Evolutionary conservation across 768 basidiomycete species (phyloP), one percentile per base, ranked within the genome.

Genomic region (Suillus spraguei): DNA sequence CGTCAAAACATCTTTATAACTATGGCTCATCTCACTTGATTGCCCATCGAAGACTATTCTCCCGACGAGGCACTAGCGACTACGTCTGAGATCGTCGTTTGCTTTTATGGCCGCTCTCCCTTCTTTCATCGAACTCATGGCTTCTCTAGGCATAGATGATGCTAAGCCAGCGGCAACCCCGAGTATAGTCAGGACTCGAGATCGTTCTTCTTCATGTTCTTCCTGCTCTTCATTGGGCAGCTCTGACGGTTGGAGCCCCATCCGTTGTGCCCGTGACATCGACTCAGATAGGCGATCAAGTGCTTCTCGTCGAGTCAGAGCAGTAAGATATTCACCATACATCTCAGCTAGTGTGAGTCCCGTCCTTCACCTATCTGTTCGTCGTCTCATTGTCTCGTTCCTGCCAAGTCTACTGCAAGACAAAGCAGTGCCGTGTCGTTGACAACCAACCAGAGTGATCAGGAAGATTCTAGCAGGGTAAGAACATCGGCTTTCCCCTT

Each of bases 101-200:
- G 68, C 42, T n/a, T 68, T 72, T 70, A 91, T 89, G 88, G 80
- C 88, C 72, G 76, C 90, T 70, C 87, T 94, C 69, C 92, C 92
- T 71, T 93, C 92, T 62, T 94, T 94, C 74, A 87, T 92, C 63
- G 88, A 93, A 79, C 89, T 94, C 73, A 92, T 94, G 91, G 85
- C 86, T 66, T 85, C 92, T 64, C 81, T 94, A 68, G 92, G 90
- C 66, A 81, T 94, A 75, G 86, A 90, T 13, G 67, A 75, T 36
- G 54, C 78, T 60, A 74, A 78, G 54, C 66, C 72, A 66, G 70
- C n/a, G n/a, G n/a, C 64, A 32, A 69, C 77, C 54, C 60, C 77
- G 68, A 69, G 67, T 65, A 66, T 73, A 65, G 65, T 44, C 42
- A 38, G 61, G 5, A 46, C 67, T 22, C 75, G 72, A 62, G 72